A percentile compares a stretch with the other conserved stretches of the same genome.
Evolutionary conservation across 169 alveolate species (phyloP).

Genomic region (Eimeria sp.): DNA sequence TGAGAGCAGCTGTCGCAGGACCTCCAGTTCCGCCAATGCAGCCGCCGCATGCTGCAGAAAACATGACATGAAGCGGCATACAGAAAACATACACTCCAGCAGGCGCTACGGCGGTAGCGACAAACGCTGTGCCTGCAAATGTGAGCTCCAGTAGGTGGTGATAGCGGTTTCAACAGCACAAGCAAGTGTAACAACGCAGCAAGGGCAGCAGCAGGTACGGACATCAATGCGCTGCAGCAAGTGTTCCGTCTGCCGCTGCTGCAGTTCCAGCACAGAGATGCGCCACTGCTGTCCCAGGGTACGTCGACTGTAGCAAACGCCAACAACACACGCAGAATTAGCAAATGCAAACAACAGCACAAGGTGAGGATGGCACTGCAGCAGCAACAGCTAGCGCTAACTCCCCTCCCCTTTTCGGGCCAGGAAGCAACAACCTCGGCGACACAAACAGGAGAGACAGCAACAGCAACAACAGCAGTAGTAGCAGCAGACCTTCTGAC

Average conservation of each 20-base stretch:
- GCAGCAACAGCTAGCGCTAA: neutral
- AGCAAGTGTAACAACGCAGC: neutral
- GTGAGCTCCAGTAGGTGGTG: neutral
- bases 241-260: constrained; percentile 29
- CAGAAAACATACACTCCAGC: neutral
- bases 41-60: constrained; percentile 23
- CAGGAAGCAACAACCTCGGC: neutral
- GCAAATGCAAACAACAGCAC: neutral
- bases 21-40: constrained; percentile 35
- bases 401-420: neutral
- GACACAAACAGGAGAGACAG: neutral
- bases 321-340: neutral
- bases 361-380: neutral
- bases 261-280: constrained; percentile 9
- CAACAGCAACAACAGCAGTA: neutral
- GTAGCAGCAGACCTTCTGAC: neutral
- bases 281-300: constrained; percentile 57
- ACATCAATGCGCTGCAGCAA: constrained; percentile 48
- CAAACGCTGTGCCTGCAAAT: neutral
- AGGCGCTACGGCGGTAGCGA: neutral
- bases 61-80: neutral
- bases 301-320: constrained; percentile 28
- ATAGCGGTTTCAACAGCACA: neutral
- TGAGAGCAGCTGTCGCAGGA: constrained; percentile 28
- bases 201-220: neutral